Evolutionary conservation across 768 basidiomycete genomes (phyloP).

Genomic region (Hypsizygus marmoreus): DNA sequence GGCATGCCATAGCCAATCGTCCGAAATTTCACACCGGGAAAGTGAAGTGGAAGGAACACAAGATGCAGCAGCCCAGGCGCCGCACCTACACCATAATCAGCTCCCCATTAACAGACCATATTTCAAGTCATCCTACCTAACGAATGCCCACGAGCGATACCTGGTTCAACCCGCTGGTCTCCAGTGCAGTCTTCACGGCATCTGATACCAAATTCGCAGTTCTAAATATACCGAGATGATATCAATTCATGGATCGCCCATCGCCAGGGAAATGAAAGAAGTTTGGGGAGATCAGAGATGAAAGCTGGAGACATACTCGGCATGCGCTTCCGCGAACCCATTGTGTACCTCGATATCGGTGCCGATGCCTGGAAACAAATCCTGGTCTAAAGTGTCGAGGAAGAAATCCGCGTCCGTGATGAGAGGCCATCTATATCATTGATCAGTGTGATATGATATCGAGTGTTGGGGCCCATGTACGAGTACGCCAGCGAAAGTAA

Average conservation of each 20-base stretch:
- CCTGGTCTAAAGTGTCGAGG: conserved; percentile 32
- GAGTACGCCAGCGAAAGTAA: too few species aligned
- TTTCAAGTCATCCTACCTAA: too few species aligned
- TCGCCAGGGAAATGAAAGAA: too few species aligned
- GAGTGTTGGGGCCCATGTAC: too few species aligned
- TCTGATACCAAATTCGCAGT: too few species aligned
- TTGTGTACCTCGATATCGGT: conserved; percentile 39
- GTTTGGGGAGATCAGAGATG: too few species aligned
- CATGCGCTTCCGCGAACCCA: conserved; percentile 50
- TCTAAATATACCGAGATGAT: too few species aligned
- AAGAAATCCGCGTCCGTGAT: conserved; percentile 47
- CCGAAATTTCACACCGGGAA: conserved; percentile 40
- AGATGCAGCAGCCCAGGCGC: conserved; percentile 48
- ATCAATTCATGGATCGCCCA: too few species aligned
- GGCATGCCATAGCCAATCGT: conserved; percentile 46
- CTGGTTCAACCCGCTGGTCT: too few species aligned
- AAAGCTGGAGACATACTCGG: conserved; percentile 45
- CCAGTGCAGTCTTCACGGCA: too few species aligned
- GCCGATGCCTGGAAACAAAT: conserved; percentile 51
- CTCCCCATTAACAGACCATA: too few species aligned
- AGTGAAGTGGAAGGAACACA: conserved; percentile 53
- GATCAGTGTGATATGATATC: background rate
- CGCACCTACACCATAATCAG: conserved; percentile 30
- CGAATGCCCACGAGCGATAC: conserved; percentile 51
- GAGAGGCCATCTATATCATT: conserved; percentile 20